Evolutionary conservation across 306 rosid genomes (phyloP), one percentile per base, ranked within the genome.

Genomic region (Medicago arabica): DNA sequence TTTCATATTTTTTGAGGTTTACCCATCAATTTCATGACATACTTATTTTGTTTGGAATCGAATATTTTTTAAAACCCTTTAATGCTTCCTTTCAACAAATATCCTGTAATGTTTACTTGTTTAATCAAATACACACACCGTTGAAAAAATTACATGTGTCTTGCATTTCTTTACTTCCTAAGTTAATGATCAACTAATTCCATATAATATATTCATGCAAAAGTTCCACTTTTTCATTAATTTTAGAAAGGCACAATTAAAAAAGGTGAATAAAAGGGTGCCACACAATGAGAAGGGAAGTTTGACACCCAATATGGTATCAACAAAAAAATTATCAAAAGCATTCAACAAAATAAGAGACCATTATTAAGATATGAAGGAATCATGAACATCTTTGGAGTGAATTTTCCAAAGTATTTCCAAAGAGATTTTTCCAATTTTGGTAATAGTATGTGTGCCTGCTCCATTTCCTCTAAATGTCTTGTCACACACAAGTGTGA

Each of bases 391-490:
- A 51, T 69, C 75, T 74, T 74, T 67, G 44, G 43, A 58, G 46
- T 38, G 41, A 46, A 23, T 67, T 67, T 46, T 68, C 11, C 28
- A 57, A 31, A 8, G 8, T 12, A 60, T 59, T 57, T 8, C 8
- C 16, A 61, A 70, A 71, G 54, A 16, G 59, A 53, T 50, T 39
- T 53, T 34, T 6, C 78, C 13, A 34, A 23, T 76, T 66, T 14
- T 78, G 25, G 75, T 49, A 73, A 46, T 43, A 43, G 10, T 43
- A 44, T 69, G 44, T 21, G 44, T 75, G 63, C 53, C 41, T 80
- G 77, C 70, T 50, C 44, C 64, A 43, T 73, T 78, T 17, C 79
- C 70, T 47, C 46, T 18, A 17, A 65, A 66, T 78, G 83, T 73
- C 74, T 49, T 51, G 69, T 82, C 80, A 36, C 31, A 28, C 31